These are phyloP conservation scores for Fusarium graminum DNA, from an alignment of 2,329 filamentous ascomycete genomes.

Conservation along the genomic window DNA sequence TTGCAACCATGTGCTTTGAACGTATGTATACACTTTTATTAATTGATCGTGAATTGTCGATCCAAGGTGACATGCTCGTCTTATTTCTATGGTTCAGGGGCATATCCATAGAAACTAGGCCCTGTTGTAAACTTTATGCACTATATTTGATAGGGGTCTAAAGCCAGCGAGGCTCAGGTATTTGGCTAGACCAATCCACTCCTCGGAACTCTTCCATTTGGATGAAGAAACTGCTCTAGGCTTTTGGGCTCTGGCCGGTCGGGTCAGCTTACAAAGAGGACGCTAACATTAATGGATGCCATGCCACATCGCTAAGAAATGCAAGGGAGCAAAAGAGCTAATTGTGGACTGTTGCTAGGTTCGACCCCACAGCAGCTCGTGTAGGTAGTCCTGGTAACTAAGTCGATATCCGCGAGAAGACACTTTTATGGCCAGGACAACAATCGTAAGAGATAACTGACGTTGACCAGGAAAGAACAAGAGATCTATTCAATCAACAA, in stretches of 20 bases:
- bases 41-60: slow-evolving; percentile 9
- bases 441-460: neutral
- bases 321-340: slow-evolving; percentile 29
- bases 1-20: neutral
- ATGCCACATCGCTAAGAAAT: slow-evolving; percentile 31
- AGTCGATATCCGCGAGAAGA: no score
- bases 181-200: slow-evolving; percentile 28
- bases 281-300: slow-evolving; percentile 6
- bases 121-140: slow-evolving; percentile 9
- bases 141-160: neutral
- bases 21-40: neutral
- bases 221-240: slow-evolving; percentile 15
- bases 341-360: slow-evolving; percentile 8
- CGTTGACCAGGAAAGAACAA: neutral
- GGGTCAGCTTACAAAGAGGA: slow-evolving; percentile 34
- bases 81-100: slow-evolving; percentile 25
- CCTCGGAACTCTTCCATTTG: neutral
- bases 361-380: slow-evolving; percentile 32
- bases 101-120: slow-evolving; percentile 5
- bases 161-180: slow-evolving; percentile 9
- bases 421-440: neutral
- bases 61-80: neutral
- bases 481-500: neutral
- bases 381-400: slow-evolving; percentile 6
- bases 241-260: neutral